Evolutionary conservation across 306 rosid genomes (phyloP).

Genomic region (Fagus crenata): DNA sequence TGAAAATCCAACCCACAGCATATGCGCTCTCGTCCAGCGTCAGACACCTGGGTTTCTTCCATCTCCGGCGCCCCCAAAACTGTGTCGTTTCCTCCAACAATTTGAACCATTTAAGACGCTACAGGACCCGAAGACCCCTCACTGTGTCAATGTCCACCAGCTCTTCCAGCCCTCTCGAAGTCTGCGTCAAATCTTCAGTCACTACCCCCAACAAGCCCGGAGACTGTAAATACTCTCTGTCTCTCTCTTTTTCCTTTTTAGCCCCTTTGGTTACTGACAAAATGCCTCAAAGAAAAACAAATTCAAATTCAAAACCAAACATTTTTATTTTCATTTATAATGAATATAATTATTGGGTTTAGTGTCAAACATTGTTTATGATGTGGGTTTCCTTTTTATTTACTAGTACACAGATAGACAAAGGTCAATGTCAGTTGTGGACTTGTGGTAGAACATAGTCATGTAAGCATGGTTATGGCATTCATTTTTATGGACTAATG

Average conservation of each 20-base stretch:
- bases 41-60: slow-evolving; percentile 35
- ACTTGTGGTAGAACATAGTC: too few relatives aligned
- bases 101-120: slow-evolving; percentile 11
- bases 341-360: too few relatives aligned
- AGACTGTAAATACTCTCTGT: slow-evolving; percentile 54
- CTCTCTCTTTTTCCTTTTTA: not conserved
- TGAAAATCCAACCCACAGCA: slow-evolving; percentile 58
- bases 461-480: too few relatives aligned
- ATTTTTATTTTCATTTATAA: too few relatives aligned
- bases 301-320: not conserved
- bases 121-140: slow-evolving; percentile 29
- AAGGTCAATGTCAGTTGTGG: too few relatives aligned
- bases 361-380: too few relatives aligned
- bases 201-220: slow-evolving; percentile 66
- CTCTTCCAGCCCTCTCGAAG: slow-evolving; percentile 52
- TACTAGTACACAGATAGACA: too few relatives aligned
- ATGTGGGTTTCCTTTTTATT: too few relatives aligned
- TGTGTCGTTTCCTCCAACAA: slow-evolving; percentile 30
- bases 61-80: slow-evolving; percentile 33
- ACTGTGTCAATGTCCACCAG: slow-evolving; percentile 58
- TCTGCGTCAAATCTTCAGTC: slow-evolving; percentile 69
- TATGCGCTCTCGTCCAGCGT: slow-evolving; percentile 59
- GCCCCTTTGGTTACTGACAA: slow-evolving; percentile 3
- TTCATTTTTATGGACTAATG: too few relatives aligned
- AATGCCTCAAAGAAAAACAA: not conserved